A percentile compares a stretch with the other conserved stretches of the same genome.
Conservation (phyloP, 805 yeast species). For the Monosporozyma aerobia region DNA sequence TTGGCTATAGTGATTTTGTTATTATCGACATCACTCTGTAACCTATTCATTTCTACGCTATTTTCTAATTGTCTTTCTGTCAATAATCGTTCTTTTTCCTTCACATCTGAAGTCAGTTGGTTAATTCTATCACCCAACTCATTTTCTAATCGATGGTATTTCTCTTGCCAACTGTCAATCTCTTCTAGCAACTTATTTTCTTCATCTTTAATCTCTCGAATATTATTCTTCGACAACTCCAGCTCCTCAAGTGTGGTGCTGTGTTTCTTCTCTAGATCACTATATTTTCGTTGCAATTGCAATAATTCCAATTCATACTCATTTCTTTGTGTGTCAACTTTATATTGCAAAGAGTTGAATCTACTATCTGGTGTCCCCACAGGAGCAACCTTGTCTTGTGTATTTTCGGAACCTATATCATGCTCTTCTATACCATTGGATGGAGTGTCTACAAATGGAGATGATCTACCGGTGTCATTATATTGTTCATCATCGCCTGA, state of each 20-base stretch:
- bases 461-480: conserved; percentile 24
- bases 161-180: neutral
- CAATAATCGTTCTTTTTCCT: conserved; percentile 20
- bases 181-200: neutral
- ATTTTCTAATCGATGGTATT: neutral
- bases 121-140: conserved; percentile 17
- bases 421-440: conserved; percentile 1
- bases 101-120: conserved; percentile 6
- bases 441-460: conserved; percentile 34
- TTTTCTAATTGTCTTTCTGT: conserved; percentile 33
- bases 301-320: conserved; percentile 30
- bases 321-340: conserved; percentile 30
- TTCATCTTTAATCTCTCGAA: neutral
- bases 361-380: neutral
- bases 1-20: conserved; percentile 13
- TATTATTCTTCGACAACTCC: conserved; percentile 9
- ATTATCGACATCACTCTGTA: conserved; percentile 12
- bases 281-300: conserved; percentile 17
- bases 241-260: conserved; percentile 25
- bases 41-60: conserved; percentile 13
- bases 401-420: neutral
- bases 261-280: conserved; percentile 25
- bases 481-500: neutral
- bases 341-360: conserved; percentile 26
- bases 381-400: neutral